Base-by-base conservation (phyloP, 257 asterid species). In the Parsonsia alboflavescens region DNA sequence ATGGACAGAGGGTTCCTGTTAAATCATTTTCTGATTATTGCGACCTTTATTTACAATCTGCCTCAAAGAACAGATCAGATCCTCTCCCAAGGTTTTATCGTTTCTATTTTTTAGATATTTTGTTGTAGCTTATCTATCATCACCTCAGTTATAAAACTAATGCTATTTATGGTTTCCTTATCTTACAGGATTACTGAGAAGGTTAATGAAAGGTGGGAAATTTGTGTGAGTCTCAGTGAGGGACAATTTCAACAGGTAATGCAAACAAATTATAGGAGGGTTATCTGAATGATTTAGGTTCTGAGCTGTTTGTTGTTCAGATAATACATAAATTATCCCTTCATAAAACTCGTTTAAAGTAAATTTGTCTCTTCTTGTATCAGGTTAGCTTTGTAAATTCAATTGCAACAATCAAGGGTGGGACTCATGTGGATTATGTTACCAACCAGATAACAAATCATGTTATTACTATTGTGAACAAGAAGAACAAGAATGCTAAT, bases 331-430 rank as follows among this genome's bases (percentile, higher is more conserved):
- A 52, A 9, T 70, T 33, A 3, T 33, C 39, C 1, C 1, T 52
- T 36, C n/a, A 45, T 17, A 17, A 36, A 64, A 42, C 46, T 39
- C 50, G 19, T 65, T 9, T 39, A 41, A 39, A 16, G 2, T 15
- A 16, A 36, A 1, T n/a, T 28, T 42, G 41, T 71, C 69, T 45
- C 72, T 53, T 7, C 8, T 19, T 70, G 4, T 61, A 26, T 59
- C 91, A 95, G 99, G 99, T 95, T 82, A 95, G 99, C 84, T 95
- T 95, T 72, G 99, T 95, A 3, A 95, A 95, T 72, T 85, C 88
- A 74, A 95, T 95, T 74, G 88, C 98, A 45, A 95, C 99, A 54
- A 84, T 92, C 85, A 95, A 95, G 81, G 99, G 99, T n/a, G 99
- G 99, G 73, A 95, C 98, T 70, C 99, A 92, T 80, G 98, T 95